Conservation (phyloP, 306 rosid species). For the Rosa rugosa region DNA sequence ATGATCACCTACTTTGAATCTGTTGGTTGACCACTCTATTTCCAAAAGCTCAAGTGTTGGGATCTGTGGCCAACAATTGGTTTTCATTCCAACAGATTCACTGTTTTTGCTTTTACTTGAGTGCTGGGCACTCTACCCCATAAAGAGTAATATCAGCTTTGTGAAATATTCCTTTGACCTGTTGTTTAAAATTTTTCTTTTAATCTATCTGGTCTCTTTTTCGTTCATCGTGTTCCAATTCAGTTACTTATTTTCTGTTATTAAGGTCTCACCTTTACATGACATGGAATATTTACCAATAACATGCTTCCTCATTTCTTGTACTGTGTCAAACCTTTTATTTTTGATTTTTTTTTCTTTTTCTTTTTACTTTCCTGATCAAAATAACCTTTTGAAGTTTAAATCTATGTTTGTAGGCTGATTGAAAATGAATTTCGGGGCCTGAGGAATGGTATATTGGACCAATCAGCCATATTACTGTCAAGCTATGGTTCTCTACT, state of each 20-base stretch:
- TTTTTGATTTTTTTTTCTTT: background rate
- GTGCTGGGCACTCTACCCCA: background rate
- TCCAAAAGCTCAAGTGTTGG: background rate
- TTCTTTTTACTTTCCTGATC: background rate
- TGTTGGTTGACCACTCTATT: background rate
- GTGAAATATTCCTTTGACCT: background rate
- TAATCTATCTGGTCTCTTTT: background rate
- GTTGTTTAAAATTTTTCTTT: background rate
- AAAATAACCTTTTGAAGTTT: background rate
- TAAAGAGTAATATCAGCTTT: background rate
- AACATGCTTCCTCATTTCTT: background rate
- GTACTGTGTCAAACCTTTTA: background rate
- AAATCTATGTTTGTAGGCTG: slow-evolving; percentile 46
- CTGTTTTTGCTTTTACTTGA: background rate
- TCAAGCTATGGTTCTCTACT: slow-evolving; percentile 78
- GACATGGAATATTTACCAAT: background rate
- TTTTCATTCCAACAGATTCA: background rate
- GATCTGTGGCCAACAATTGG: background rate
- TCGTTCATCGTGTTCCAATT: background rate
- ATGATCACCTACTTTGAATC: background rate
- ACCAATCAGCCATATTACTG: slow-evolving; percentile 94
- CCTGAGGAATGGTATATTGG: slow-evolving; percentile 93
- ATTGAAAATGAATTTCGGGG: slow-evolving; percentile 95
- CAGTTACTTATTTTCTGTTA: background rate
- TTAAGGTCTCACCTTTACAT: background rate